Base-by-base conservation (phyloP, 306 rosid genomes). In the Corylus americana region DNA sequence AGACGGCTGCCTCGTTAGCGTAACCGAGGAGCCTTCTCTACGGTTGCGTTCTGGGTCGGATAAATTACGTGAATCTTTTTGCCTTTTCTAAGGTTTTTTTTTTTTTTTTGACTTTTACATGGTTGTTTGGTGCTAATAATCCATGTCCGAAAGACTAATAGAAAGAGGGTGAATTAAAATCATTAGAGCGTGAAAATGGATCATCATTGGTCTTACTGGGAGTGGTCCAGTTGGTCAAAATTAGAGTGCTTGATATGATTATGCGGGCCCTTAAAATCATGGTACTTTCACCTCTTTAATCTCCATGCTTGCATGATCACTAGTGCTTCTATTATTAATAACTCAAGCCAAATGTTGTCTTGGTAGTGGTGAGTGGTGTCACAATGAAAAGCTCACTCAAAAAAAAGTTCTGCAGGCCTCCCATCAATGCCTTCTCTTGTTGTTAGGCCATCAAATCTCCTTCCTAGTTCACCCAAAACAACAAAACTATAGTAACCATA, bases 161-260 rank as follows among this genome's bases (percentile, higher is more conserved):
- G 71, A 88, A 80, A 66, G 76, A 85, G 89, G 79, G 80, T 85
- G 87, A 70, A 74, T 70, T 79, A 83, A 11, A 58, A 68, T 68
- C 49, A 68, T 68, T 42, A 17, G 51, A 68, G 72, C 79, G 58
- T 83, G 67, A 78, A 78, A 61, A 76, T 8, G 4, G 13, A 42
- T 78, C 55, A 88, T 88, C 73, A 80, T 77, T 74, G 31, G 78
- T 22, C 63, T 67, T 64, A 74, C 75, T 74, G 70, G 59, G 45
- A 75, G 81, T 55, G 82, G 82, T 58, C 79, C 83, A 57, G 55
- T 55, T 62, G n/a, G 85, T 82, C 87, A 80, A 83, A 73, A 82
- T 83, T 78, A 57, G 83, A 82, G 88, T 86, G 87, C 81, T 74
- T 48, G 82, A 54, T 77, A 85, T 89, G 76, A 85, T n/a, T 39